Evolutionary conservation across 768 basidiomycete species (phyloP).

Genomic region (Mycena galericulata): DNA sequence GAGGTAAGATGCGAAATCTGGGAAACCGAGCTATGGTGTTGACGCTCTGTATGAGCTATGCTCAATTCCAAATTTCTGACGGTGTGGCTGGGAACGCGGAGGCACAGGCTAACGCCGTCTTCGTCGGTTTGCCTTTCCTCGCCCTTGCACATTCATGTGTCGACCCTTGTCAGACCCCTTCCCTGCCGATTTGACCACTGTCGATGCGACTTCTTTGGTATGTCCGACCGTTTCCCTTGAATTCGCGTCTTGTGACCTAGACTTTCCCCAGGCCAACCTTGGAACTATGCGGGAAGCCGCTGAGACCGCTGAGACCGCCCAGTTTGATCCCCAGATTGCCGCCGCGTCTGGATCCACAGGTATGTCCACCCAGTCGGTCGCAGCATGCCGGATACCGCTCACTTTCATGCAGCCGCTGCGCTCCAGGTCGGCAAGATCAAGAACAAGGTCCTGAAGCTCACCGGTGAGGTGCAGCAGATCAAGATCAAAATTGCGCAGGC

Average conservation of each 20-base stretch:
- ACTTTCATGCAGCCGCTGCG: constrained; percentile 42
- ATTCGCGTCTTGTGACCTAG: not conserved
- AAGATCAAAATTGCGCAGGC: constrained; percentile 54
- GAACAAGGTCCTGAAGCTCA: constrained; percentile 60
- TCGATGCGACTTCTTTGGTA: constrained; percentile 41
- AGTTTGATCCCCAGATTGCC: constrained; percentile 37
- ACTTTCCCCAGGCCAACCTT: constrained; percentile 18
- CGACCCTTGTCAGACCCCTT: constrained; percentile 40
- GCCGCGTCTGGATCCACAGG: constrained; percentile 39
- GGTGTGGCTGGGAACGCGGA: constrained; percentile 50
- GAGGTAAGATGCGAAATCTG: too few relatives aligned
- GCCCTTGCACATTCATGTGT: not conserved
- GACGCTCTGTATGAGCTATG: constrained; percentile 42
- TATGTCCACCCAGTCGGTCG: too few relatives aligned
- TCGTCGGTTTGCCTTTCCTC: constrained; percentile 42
- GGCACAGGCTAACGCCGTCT: constrained; percentile 52
- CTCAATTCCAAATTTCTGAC: constrained; percentile 55
- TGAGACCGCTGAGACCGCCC: constrained; percentile 38
- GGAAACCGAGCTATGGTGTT: too few relatives aligned
- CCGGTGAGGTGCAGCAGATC: constrained; percentile 48
- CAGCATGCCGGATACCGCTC: too few relatives aligned
- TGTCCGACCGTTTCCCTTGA: not conserved
- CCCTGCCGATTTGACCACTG: constrained; percentile 48
- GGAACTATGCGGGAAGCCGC: constrained; percentile 39
- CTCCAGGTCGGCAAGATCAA: constrained; percentile 55